Percentiles rank a stretch among this genome's conserved stretches.
These are phyloP conservation scores for Ilex aquifolium DNA, from an alignment of 257 asterid species.

Conservation along the genomic window DNA sequence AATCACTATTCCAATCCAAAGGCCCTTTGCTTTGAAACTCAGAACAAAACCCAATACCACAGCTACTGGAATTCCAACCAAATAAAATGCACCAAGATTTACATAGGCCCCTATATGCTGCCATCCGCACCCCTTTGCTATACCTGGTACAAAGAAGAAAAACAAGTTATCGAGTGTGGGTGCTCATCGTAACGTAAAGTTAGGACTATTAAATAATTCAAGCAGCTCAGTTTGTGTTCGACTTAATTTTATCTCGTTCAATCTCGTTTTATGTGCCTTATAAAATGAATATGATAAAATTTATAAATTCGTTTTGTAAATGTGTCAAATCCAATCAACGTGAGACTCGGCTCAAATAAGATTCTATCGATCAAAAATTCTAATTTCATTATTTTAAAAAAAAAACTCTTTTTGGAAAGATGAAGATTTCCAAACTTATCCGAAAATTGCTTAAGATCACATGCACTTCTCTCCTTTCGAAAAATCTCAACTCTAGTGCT, in stretches of 20 bases:
- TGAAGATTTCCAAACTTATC: too few species aligned
- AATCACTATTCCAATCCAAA: constrained; percentile 70
- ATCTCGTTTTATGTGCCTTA: too few species aligned
- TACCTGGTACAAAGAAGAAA: constrained; percentile 29
- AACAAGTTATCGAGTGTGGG: not conserved
- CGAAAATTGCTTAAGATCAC: too few species aligned
- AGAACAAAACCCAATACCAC: constrained; percentile 61
- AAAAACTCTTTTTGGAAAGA: too few species aligned
- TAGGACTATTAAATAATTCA: not conserved
- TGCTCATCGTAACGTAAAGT: not conserved
- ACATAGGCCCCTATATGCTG: constrained; percentile 83
- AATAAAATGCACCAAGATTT: constrained; percentile 67
- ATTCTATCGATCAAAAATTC: constrained; percentile 25
- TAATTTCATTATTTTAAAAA: too few species aligned
- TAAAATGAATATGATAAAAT: too few species aligned
- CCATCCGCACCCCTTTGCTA: constrained; percentile 90
- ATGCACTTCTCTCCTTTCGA: too few species aligned
- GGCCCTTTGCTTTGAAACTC: constrained; percentile 48
- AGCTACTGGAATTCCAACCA: constrained; percentile 69
- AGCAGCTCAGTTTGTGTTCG: not conserved
- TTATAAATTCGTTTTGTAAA: too few species aligned
- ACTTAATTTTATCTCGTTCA: not conserved
- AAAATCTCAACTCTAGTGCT: too few species aligned
- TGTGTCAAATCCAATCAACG: not conserved
- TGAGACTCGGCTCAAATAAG: constrained; percentile 46